Evolutionary conservation across 345 rosid species (phyloP).

Genomic region (Syzygium aromaticum): DNA sequence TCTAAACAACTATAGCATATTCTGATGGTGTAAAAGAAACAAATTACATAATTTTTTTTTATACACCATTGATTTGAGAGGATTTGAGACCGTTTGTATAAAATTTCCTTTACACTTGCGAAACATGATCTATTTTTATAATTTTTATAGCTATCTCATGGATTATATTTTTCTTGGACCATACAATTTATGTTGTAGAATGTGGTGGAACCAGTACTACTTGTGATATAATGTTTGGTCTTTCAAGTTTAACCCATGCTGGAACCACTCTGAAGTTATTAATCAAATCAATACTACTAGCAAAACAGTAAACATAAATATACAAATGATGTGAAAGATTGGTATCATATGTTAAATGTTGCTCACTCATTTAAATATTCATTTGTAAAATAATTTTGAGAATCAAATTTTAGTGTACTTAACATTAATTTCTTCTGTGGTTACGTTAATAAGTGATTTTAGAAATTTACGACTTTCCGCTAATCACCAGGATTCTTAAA

Average conservation of each 20-base stretch:
- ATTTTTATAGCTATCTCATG: not conserved
- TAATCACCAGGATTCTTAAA: too few species aligned
- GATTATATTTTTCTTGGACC: not conserved
- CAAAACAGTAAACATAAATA: too few species aligned
- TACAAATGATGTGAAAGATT: too few species aligned
- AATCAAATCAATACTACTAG: not conserved
- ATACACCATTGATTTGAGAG: not conserved
- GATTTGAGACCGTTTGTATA: not conserved
- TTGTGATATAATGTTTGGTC: not conserved
- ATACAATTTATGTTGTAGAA: not conserved
- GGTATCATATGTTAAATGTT: too few species aligned
- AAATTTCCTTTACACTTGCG: not conserved
- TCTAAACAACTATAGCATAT: not conserved
- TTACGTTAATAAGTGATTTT: too few species aligned
- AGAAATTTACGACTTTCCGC: too few species aligned
- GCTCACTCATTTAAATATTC: too few species aligned
- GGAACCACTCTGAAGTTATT: not conserved
- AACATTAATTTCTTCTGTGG: too few species aligned
- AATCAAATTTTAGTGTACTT: too few species aligned
- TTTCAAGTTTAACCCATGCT: not conserved
- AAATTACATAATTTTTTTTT: not conserved
- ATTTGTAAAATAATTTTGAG: too few species aligned
- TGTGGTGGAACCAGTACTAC: not conserved
- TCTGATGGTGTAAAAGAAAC: not conserved
- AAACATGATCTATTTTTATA: not conserved